Percentiles rank a stretch among this genome's conserved stretches.
Conservation (phyloP, 1,139 yeast species). For the Entelexis sorbosivorans region DNA sequence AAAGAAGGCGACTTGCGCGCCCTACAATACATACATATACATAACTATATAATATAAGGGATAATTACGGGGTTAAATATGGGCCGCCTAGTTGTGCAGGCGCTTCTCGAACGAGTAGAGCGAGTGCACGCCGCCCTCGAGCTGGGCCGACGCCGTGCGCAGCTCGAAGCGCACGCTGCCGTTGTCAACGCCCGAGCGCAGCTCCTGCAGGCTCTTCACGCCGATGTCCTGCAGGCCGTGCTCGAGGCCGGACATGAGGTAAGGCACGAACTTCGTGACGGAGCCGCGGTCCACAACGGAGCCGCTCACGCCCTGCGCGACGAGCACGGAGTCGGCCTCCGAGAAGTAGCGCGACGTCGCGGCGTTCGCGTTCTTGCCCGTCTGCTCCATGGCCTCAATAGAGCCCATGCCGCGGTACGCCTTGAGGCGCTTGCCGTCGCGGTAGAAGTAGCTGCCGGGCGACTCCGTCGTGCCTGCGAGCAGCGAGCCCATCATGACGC, state of each 20-base stretch:
- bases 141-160: slow-evolving; percentile 97
- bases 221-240: slow-evolving; percentile 99
- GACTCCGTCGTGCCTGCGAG: slow-evolving; percentile 97
- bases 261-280: slow-evolving; percentile 83
- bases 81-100: slow-evolving; percentile 44
- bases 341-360: slow-evolving; percentile 97
- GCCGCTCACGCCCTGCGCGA: slow-evolving; percentile 99
- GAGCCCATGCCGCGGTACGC: slow-evolving; percentile 99
- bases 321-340: slow-evolving; percentile 87
- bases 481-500: slow-evolving; percentile 99
- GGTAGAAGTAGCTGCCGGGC: slow-evolving; percentile 95
- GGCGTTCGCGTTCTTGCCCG: slow-evolving; percentile 77
- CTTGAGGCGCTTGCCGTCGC: slow-evolving; percentile 96
- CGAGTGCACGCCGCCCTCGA: slow-evolving; percentile 97
- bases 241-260: slow-evolving; percentile 88
- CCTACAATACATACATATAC: too few relatives aligned
- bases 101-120: slow-evolving; percentile 96
- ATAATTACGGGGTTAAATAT: neutral
- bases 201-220: slow-evolving; percentile 50
- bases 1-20: too few relatives aligned
- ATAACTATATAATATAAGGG: neutral
- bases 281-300: slow-evolving; percentile 96
- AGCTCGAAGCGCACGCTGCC: slow-evolving; percentile 87
- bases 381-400: slow-evolving; percentile 96
- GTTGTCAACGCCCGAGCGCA: slow-evolving; percentile 51